Base-by-base conservation (phyloP, 306 rosid genomes). In the Glycine latifolia region DNA sequence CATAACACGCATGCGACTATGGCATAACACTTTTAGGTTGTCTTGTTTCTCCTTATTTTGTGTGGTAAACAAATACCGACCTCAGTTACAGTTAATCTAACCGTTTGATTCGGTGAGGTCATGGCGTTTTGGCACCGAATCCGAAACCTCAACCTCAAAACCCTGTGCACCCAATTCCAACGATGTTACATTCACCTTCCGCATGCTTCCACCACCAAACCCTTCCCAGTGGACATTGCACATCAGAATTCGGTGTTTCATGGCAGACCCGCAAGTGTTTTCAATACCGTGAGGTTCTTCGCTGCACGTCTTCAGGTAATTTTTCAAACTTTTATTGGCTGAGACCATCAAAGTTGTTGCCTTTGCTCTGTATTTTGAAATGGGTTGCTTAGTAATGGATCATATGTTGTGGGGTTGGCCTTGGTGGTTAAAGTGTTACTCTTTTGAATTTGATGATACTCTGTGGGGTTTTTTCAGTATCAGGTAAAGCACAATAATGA, bases 301-400 rank as follows among this genome's bases (percentile, higher is more conserved):
- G 97, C 92, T 82, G 92, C 86, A 52, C 91, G 95, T 0, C 69
- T 85, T 76, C 91, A 91, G 91, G 95, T 93, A 81, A 11, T 37
- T 41, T 39, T 56, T 7, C 49, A 2, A 53, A 14, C 61, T 67
- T 71, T 62, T 13, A 2, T 2, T 43, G 4, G 31, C 20, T 54
- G 59, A 44, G 59, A 49, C 14, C 41, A 58, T 68, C 58, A 26
- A 26, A 26, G 31, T 7, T 9, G n/a, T 56, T 74, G 63, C 41
- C 31, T 5, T 16, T 20, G 0, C 15, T 17, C 44, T 50, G 3
- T 54, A 11, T 41, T 70, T 49, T 67, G 41, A 2, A 26, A 26
- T 26, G 31, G 31, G 31, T 26, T 26, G 31, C 31, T 26, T 26
- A 26, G 31, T 26, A 26, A 26, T 26, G 31, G 31, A 26, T 26